These are phyloP conservation scores for Brassica hybrid DNA, from an alignment of 441 rosid genomes.

Conservation along the genomic window DNA sequence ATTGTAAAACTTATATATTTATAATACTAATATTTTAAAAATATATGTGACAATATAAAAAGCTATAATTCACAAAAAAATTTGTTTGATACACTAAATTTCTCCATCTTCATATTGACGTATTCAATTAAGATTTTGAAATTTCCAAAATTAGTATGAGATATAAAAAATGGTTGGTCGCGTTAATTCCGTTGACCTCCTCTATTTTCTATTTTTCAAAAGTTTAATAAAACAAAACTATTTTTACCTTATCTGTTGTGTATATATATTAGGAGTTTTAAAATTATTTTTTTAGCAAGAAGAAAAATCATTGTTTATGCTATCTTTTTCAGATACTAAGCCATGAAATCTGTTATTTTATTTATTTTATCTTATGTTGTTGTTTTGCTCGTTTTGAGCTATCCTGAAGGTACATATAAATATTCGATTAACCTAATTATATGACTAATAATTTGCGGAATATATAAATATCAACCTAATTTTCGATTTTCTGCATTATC, in stretches of 20 bases:
- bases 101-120: not conserved
- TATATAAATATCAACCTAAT: not conserved
- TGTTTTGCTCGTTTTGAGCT: not conserved
- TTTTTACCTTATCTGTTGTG: not conserved
- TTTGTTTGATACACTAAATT: not conserved
- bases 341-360: not conserved
- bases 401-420: not conserved
- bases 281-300: not conserved
- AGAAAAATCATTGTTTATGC: not conserved
- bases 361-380: not conserved
- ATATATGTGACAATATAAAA: no score
- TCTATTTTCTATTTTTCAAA: not conserved
- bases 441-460: not conserved
- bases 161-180: not conserved
- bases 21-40: no score
- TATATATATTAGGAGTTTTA: not conserved
- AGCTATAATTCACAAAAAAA: not conserved
- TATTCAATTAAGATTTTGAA: not conserved
- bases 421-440: not conserved
- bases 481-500: not conserved
- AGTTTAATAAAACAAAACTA: not conserved
- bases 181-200: not conserved
- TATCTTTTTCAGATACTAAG: not conserved
- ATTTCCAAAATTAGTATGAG: not conserved
- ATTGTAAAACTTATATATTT: no score